Evolutionary conservation across 306 rosid species (phyloP).

Genomic region (Cucumis cinereus): DNA sequence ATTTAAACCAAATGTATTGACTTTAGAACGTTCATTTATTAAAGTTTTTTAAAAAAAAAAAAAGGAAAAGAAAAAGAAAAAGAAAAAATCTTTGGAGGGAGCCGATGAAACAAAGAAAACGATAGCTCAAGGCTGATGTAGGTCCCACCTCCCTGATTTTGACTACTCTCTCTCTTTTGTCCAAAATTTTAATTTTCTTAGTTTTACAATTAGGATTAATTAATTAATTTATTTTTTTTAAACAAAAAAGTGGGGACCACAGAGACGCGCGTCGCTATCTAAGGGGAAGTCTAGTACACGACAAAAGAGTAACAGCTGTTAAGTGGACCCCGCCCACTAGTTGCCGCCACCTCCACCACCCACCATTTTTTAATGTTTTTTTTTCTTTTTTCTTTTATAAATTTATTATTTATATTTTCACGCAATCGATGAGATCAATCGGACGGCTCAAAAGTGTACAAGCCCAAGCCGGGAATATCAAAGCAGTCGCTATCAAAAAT

Average conservation of each 20-base stretch:
- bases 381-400: neutral
- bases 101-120: neutral
- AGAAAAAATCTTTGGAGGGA: neutral
- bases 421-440: neutral
- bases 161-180: neutral
- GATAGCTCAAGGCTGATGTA: neutral
- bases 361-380: neutral
- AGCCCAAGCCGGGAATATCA: neutral
- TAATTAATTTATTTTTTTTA: no score
- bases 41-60: neutral
- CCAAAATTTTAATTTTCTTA: neutral
- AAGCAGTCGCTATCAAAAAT: neutral
- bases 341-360: constrained; percentile 10
- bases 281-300: neutral
- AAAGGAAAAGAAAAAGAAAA: neutral
- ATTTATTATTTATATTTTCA: neutral
- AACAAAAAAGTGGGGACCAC: constrained; percentile 7
- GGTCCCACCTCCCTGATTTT: constrained; percentile 1
- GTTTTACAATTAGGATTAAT: no score
- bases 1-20: neutral
- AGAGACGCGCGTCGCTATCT: neutral
- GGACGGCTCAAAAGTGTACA: neutral
- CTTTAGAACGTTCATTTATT: neutral
- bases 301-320: constrained; percentile 8
- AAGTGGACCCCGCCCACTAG: constrained; percentile 1